phyloP scores from a whole-genome alignment of 129 eudicot species.

The Calendula officinalis region DNA sequence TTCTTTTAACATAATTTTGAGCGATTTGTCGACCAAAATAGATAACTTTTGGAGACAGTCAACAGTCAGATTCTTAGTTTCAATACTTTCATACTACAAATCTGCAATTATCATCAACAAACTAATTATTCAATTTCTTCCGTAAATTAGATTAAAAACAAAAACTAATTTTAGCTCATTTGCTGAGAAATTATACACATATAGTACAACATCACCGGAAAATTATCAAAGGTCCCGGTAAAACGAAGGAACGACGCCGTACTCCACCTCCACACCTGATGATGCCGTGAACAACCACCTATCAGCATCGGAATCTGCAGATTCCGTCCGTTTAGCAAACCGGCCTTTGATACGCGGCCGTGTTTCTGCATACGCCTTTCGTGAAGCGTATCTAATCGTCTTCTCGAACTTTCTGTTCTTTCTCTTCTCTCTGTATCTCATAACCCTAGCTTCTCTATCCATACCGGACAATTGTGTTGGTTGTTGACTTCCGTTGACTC shows the following conservation, averaged over 20 bases:
- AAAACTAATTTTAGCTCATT: constrained; percentile 18
- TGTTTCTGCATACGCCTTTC: constrained; percentile 87
- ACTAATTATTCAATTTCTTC: constrained; percentile 18
- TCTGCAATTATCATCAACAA: neutral
- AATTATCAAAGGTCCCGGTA: constrained; percentile 18
- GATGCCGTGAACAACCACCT: constrained; percentile 38
- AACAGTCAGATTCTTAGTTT: constrained; percentile 5
- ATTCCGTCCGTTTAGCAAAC: constrained; percentile 61
- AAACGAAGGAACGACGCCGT: constrained; percentile 73
- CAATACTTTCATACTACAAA: neutral
- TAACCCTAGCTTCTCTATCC: constrained; percentile 82
- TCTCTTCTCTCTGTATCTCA: constrained; percentile 81
- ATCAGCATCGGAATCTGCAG: constrained; percentile 35
- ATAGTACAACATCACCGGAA: constrained; percentile 17
- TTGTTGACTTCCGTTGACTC: constrained; percentile 26
- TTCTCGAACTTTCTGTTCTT: constrained; percentile 88
- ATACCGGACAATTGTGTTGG: constrained; percentile 30
- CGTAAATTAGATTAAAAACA: constrained; percentile 20
- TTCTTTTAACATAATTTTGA: no score
- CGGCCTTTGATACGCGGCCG: constrained; percentile 87
- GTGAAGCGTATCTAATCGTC: constrained; percentile 81
- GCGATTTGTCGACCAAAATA: no score
- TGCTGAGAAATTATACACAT: constrained; percentile 25
- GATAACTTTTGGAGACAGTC: constrained; percentile 23
- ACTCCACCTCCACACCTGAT: constrained; percentile 35